Percentiles rank a stretch among this genome's conserved stretches.
phyloP scores from a whole-genome alignment of 140 eudicot species.

The Cichorium intybus region DNA sequence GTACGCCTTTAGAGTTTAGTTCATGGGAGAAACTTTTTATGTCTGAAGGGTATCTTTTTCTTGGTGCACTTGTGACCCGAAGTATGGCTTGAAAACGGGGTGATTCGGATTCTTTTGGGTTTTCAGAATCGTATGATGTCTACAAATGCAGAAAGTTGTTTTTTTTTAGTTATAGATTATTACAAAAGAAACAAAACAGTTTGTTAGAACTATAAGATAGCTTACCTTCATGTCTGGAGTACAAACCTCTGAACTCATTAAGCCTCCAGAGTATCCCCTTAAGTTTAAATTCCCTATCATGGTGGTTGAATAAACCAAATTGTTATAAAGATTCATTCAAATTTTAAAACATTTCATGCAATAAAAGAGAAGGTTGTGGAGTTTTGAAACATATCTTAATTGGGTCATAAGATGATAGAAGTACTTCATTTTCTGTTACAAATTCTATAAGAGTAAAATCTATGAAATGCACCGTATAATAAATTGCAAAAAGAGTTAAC shows the following conservation, averaged over 20 bases:
- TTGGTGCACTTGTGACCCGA: slow-evolving; percentile 94
- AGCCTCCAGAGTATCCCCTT: slow-evolving; percentile 63
- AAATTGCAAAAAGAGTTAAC: neutral
- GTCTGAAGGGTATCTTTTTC: slow-evolving; percentile 86
- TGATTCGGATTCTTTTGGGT: slow-evolving; percentile 99
- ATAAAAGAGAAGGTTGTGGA: slow-evolving; percentile 10
- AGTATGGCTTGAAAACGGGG: slow-evolving; percentile 99
- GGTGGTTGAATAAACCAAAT: slow-evolving; percentile 1
- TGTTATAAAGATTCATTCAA: slow-evolving; percentile 4
- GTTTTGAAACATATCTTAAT: too few species aligned
- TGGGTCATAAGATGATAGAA: too few species aligned
- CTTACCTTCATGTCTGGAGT: slow-evolving; percentile 89
- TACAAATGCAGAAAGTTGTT: slow-evolving; percentile 21
- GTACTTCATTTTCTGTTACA: too few species aligned
- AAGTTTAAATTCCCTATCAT: slow-evolving; percentile 51
- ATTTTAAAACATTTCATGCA: slow-evolving; percentile 5
- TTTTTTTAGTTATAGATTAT: neutral
- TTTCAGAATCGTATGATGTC: slow-evolving; percentile 90
- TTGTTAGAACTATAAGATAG: slow-evolving; percentile 8
- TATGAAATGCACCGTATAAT: neutral
- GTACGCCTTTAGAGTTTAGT: slow-evolving; percentile 95
- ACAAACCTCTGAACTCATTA: slow-evolving; percentile 61
- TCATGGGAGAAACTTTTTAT: slow-evolving; percentile 98
- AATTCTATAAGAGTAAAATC: neutral
- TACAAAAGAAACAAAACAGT: neutral